These are phyloP conservation scores for Trichoderma guizhouense DNA, from an alignment of 2,329 filamentous ascomycete species.

Conservation along the genomic window DNA sequence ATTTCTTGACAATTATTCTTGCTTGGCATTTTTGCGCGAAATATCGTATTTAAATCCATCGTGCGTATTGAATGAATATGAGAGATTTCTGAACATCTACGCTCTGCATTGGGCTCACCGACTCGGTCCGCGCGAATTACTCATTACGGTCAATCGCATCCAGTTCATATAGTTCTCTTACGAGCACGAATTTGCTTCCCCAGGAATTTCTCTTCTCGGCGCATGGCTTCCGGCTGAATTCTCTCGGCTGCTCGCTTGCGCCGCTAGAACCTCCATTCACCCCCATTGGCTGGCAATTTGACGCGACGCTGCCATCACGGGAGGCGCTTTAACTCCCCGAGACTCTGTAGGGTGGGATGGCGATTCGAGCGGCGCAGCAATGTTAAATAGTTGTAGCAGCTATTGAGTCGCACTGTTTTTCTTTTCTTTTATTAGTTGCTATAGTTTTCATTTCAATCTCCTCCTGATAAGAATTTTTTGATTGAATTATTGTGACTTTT, in stretches of 20 bases:
- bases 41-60: background rate
- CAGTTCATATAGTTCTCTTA: background rate
- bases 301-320: background rate
- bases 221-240: background rate
- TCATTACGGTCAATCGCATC: background rate
- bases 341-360: background rate
- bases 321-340: conserved; percentile 9
- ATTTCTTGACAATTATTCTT: background rate
- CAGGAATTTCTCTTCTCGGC: too few species aligned
- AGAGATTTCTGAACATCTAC: background rate
- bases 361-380: background rate
- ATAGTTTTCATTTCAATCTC: background rate
- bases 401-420: background rate
- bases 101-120: background rate
- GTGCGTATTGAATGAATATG: too few species aligned
- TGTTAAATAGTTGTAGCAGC: background rate
- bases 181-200: background rate
- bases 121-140: background rate
- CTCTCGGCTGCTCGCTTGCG: background rate
- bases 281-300: background rate
- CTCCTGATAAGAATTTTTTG: background rate
- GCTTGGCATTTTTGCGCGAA: background rate
- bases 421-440: background rate
- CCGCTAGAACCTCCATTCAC: background rate
- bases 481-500: background rate